These are phyloP conservation scores for Talaromyces liani DNA, from an alignment of 495 filamentous ascomycete species.

Conservation along the genomic window DNA sequence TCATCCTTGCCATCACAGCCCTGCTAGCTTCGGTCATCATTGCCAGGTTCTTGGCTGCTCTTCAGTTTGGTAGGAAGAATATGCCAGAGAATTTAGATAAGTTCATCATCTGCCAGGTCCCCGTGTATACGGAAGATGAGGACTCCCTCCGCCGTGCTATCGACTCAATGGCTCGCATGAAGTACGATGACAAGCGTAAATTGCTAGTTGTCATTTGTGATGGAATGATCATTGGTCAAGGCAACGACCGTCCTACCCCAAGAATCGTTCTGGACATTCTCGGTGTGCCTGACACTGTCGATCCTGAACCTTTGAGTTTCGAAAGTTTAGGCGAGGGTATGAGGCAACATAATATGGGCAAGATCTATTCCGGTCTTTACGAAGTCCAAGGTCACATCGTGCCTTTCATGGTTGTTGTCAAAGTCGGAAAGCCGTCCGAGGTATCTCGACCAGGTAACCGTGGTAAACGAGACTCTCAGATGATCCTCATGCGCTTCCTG, in stretches of 20 bases:
- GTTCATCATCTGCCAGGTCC: conserved; percentile 96
- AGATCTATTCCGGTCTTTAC: conserved; percentile 95
- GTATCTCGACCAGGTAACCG: conserved; percentile 94
- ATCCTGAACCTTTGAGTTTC: conserved; percentile 96
- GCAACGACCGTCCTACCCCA: conserved; percentile 92
- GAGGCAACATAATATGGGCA: conserved; percentile 99
- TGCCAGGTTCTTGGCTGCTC: conserved; percentile 94
- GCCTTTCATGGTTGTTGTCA: conserved; percentile 93
- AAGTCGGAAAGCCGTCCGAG: conserved; percentile 95
- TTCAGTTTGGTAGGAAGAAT: conserved; percentile 89
- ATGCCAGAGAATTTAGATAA: conserved; percentile 94
- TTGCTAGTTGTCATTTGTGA: conserved; percentile 90
- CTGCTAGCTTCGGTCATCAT: conserved; percentile 72
- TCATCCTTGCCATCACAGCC: conserved; percentile 84
- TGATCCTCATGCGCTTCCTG: conserved; percentile 95
- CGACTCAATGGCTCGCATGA: conserved; percentile 92
- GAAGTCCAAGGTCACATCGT: conserved; percentile 98
- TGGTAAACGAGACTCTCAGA: conserved; percentile 98
- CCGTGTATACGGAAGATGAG: conserved; percentile 97
- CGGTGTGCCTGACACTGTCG: conserved; percentile 84
- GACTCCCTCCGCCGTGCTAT: conserved; percentile 94
- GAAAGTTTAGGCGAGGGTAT: conserved; percentile 93
- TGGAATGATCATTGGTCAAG: conserved; percentile 99
- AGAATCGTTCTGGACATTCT: conserved; percentile 96
- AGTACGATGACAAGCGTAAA: conserved; percentile 97